Evolutionary conservation across 257 asterid genomes (phyloP), one percentile per base, ranked within the genome.

Genomic region (Jasminum sambac): DNA sequence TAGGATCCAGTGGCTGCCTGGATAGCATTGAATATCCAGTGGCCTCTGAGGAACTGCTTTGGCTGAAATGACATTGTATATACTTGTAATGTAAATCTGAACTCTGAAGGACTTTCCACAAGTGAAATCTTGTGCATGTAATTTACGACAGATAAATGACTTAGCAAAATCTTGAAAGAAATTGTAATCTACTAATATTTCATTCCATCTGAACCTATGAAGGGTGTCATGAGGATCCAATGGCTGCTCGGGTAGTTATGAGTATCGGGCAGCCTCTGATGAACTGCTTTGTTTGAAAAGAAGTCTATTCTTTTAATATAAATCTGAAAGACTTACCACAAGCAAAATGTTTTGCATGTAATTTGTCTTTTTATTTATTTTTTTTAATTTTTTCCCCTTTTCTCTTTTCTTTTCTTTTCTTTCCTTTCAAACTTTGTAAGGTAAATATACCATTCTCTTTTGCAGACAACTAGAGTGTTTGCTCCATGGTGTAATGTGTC

Each of bases 391-490:
- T 19, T 23, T 69, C 6, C 5, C 37, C 40, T 60, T 61, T 50
- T 14, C 19, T 50, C 59, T n/a, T n/a, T n/a, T n/a, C n/a, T n/a
- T n/a, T n/a, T n/a, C 40, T 60, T 61, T 50, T 14, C 19, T 50
- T 25, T 17, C 73, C 17, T 19, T 43, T 26, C 12, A 14, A 55
- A 42, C 48, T 71, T 52, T 67, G 66, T 66, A 13, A n/a, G 46
- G 39, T 24, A 26, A 55, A 17, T 8, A 67, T 63, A 72, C 30
- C 64, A 25, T 70, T 60, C 40, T 74, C 41, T 74, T 84, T 83
- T 79, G 65, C 93, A 94, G 97, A 89, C 99, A 63, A 84, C 89
- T 55, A 85, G 98, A 80, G 74, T 94, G 78, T 91, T 85, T 76
- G 86, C 96, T 52, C 83, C 96, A 55, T 94, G 99, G 98, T 67